Evolutionary conservation across 192 early-diverging fungal species (phyloP).

Genomic region (Pilaira anomala): DNA sequence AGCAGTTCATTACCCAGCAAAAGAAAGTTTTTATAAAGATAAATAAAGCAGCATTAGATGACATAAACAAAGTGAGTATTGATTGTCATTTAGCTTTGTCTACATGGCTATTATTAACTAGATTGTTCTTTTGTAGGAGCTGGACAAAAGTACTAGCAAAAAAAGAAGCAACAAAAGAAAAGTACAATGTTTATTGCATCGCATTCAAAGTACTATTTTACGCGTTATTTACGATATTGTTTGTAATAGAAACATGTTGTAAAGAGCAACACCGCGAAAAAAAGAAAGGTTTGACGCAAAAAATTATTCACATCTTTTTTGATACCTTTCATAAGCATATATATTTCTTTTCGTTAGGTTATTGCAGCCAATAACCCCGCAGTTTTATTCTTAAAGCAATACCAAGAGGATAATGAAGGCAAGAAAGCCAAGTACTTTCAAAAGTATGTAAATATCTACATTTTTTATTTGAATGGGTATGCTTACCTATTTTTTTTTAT

Average conservation of each 20-base stretch:
- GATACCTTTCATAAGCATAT: neutral
- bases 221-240: neutral
- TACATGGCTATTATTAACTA: slow-evolving; percentile 3
- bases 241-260: neutral
- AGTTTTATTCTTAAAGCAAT: neutral
- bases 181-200: neutral
- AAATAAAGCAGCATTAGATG: slow-evolving; percentile 2
- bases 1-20: slow-evolving; percentile 4
- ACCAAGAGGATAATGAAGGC: neutral
- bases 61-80: slow-evolving; percentile 8
- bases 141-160: neutral
- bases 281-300: slow-evolving; percentile 6
- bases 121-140: slow-evolving; percentile 17
- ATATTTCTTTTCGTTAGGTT: neutral
- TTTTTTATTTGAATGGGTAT: slow-evolving; percentile 1
- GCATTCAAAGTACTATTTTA: neutral
- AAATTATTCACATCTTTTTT: neutral
- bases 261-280: slow-evolving; percentile 2
- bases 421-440: neutral
- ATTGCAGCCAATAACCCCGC: neutral
- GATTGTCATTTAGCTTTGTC: slow-evolving; percentile 13
- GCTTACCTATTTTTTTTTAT: neutral
- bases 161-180: neutral
- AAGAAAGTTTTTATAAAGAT: slow-evolving; percentile 14
- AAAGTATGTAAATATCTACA: neutral